These are phyloP conservation scores for Emergomyces africanus DNA, from an alignment of 2,329 filamentous ascomycete genomes.

Conservation along the genomic window DNA sequence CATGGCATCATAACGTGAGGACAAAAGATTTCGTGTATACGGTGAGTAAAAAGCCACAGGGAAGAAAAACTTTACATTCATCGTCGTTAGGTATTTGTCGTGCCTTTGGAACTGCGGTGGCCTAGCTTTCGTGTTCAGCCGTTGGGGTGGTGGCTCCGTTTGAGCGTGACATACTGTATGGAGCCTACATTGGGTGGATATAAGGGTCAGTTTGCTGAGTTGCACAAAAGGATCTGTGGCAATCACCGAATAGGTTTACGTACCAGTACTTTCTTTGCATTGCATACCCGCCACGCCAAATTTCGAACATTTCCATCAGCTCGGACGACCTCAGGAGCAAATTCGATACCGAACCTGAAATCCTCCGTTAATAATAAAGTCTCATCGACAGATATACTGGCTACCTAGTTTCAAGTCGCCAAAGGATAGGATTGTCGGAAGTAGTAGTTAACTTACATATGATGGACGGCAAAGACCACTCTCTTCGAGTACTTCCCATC, in stretches of 20 bases:
- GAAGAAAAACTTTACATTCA: neutral
- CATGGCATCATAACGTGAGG: neutral
- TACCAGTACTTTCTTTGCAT: constrained; percentile 89
- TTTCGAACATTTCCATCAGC: constrained; percentile 86
- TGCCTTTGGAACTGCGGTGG: neutral
- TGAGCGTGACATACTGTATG: constrained; percentile 58
- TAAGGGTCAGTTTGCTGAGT: neutral
- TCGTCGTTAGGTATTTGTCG: neutral
- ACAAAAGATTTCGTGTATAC: neutral
- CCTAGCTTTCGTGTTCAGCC: constrained; percentile 7
- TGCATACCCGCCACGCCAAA: constrained; percentile 86
- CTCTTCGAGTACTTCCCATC: constrained; percentile 80
- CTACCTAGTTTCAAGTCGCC: neutral
- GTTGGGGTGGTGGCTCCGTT: constrained; percentile 50
- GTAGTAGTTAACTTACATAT: constrained; percentile 52
- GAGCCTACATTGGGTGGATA: constrained; percentile 38
- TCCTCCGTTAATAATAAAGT: constrained; percentile 9
- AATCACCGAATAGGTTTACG: constrained; percentile 25
- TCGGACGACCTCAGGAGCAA: constrained; percentile 81
- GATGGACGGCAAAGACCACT: constrained; percentile 84
- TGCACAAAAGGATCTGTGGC: constrained; percentile 1
- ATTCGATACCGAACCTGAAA: constrained; percentile 71
- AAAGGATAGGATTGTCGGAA: neutral
- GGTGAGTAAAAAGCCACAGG: neutral
- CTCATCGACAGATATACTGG: too few relatives aligned